Evolutionary conservation across 2,329 filamentous ascomycete genomes (phyloP).

Genomic region (Aureobasidium mangrovei): DNA sequence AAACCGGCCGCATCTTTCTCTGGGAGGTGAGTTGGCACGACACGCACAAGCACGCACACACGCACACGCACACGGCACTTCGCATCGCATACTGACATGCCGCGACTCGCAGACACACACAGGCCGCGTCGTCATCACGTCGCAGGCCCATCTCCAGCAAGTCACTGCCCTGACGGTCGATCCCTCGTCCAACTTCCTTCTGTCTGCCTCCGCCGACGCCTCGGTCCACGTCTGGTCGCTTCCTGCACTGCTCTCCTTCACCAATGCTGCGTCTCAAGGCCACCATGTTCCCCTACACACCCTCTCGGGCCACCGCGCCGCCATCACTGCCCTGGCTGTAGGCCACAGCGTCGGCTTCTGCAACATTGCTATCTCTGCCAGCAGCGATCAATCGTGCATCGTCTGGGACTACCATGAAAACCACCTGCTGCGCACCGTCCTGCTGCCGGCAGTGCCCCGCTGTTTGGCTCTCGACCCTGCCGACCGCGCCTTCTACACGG

Average conservation of each 20-base stretch:
- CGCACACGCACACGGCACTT: too few relatives aligned
- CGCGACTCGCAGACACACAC: constrained; percentile 51
- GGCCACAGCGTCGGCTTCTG: constrained; percentile 63
- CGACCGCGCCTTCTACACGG: constrained; percentile 72
- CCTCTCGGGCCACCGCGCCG: constrained; percentile 67
- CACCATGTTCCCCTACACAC: constrained; percentile 63
- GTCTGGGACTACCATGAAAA: constrained; percentile 88
- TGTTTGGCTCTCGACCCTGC: constrained; percentile 72
- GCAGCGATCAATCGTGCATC: constrained; percentile 79
- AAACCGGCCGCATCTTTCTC: constrained; percentile 73
- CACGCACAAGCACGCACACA: constrained; percentile 17
- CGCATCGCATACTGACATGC: not conserved
- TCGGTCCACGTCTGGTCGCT: constrained; percentile 91
- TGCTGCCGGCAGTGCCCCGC: constrained; percentile 65
- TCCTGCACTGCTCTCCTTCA: constrained; percentile 59
- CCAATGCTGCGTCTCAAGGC: constrained; percentile 41
- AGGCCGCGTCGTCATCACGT: constrained; percentile 66
- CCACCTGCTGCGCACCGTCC: constrained; percentile 66
- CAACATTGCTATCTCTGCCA: constrained; percentile 75
- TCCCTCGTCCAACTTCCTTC: constrained; percentile 61
- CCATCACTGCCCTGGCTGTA: constrained; percentile 53
- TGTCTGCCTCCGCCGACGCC: constrained; percentile 76
- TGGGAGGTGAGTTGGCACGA: constrained; percentile 66
- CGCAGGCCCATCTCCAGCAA: constrained; percentile 68
- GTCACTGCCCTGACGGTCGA: constrained; percentile 67